These are phyloP conservation scores for Hymenoscyphus scutula DNA, from an alignment of 2,329 filamentous ascomycete genomes.

Conservation along the genomic window DNA sequence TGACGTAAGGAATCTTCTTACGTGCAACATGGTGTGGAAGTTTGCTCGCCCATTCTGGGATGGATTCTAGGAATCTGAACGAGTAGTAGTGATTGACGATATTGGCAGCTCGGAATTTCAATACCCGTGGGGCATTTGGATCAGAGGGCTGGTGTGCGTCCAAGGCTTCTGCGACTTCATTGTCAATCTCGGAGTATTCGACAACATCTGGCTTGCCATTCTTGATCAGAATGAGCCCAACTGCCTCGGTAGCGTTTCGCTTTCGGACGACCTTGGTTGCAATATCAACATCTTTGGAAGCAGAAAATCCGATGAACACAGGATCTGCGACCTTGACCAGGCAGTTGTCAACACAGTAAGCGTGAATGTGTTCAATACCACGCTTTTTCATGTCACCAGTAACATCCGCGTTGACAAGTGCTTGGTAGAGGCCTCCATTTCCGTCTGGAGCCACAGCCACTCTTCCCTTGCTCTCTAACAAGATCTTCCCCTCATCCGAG, in stretches of 20 bases:
- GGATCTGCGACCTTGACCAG: slow-evolving; percentile 98
- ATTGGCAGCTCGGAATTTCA: slow-evolving; percentile 97
- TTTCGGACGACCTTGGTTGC: slow-evolving; percentile 99
- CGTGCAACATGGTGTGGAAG: slow-evolving; percentile 93
- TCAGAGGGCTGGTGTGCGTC: slow-evolving; percentile 65
- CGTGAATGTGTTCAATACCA: slow-evolving; percentile 91
- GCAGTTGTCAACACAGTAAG: slow-evolving; percentile 99
- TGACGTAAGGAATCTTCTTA: slow-evolving; percentile 94
- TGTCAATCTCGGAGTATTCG: slow-evolving; percentile 96
- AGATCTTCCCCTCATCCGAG: slow-evolving; percentile 95
- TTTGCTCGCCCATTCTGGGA: slow-evolving; percentile 79
- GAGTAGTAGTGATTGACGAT: slow-evolving; percentile 99
- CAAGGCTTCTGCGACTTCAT: slow-evolving; percentile 81
- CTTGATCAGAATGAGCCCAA: slow-evolving; percentile 90
- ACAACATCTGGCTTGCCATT: slow-evolving; percentile 96
- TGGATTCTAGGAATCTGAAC: slow-evolving; percentile 85
- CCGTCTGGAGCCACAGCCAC: slow-evolving; percentile 94
- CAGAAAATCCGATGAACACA: slow-evolving; percentile 90
- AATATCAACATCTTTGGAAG: slow-evolving; percentile 85
- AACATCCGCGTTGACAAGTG: slow-evolving; percentile 75
- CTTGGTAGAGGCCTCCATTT: slow-evolving; percentile 95
- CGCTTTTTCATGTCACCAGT: slow-evolving; percentile 85
- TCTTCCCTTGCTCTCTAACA: slow-evolving; percentile 86
- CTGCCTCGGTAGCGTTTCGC: slow-evolving; percentile 92
- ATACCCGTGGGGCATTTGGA: slow-evolving; percentile 53